Evolutionary conservation across 768 basidiomycete genomes (phyloP), one percentile per base, ranked within the genome.

Genomic region (Boletus reticuloceps): DNA sequence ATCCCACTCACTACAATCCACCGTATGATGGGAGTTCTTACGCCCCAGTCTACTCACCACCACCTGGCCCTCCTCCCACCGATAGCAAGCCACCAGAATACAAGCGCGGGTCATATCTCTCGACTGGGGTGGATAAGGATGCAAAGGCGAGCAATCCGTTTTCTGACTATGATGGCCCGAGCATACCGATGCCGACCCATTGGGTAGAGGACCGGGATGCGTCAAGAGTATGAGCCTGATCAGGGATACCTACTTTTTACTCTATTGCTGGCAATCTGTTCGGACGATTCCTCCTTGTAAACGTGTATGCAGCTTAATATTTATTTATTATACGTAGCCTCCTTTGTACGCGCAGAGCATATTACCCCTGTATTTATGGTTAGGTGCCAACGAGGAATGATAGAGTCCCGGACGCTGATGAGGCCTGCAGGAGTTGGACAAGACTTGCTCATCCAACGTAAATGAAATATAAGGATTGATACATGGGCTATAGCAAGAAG

Each of bases 1-100:
- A 74, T 61, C 80, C 84, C 1, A 61, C 75, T 3, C 79, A 82
- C 64, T 88, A 88, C 69, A 82, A 77, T 60, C 80, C 81, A 6
- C 82, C 86, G 0, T 88, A 86, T 69, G 66, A 75, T 34, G 53
- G 46, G 3, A 47, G 42, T 32, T 50, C 63, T 22, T 70, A 70
- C 34, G 12, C 62, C 16, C 75, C 75, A 49, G 69, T 75, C n/a
- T 70, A 79, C 56, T 72, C 77, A 5, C 78, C 83, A 1, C 83
- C 84, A 0, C 55, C 77, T 0, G 82, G 82, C 13, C 75, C 80
- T 10, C 83, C 82, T 4, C 70, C 72, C n/a, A 58, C 65, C 4
- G 75, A 78, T 45, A 62, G 66, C 20, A 82, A 83, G 64, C 80
- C 79, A 2, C 82, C 82, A 0, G 77, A 74, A 7, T 85, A 85